Evolutionary conservation across 1,284 basidiomycete genomes (phyloP), one percentile per base, ranked within the genome.

Genomic region (Rhodotorula sp.): DNA sequence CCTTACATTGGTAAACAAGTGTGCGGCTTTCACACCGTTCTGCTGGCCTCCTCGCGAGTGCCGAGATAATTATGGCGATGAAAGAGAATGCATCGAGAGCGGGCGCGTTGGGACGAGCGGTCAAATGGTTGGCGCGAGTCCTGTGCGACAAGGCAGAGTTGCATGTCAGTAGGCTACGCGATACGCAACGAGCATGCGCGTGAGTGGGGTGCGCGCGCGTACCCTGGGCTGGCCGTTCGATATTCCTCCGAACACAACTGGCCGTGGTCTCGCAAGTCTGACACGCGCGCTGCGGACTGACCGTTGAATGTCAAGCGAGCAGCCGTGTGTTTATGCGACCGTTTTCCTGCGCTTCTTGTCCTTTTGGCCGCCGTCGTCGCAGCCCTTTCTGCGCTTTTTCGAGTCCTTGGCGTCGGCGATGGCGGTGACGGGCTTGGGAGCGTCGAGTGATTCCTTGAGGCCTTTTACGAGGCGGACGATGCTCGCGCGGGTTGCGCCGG

Each of bases 351-450:
- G 56, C 65, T 71, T 73, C 65, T 66, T 69, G 20, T 31, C 48
- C 52, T 63, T 52, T 46, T 60, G 18, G 23, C 43, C 64, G 4
- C 58, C 66, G 43, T 29, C 62, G 48, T 62, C 65, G 48, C 66
- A 64, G 49, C 64, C 64, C 67, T 74, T 74, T 43, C 69, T 69
- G 29, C 67, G 64, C 61, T 69, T 74, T 58, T 63, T 64, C 67
- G 65, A 63, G 14, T 39, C n/a, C 48, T 54, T 52, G 5, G 52
- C 56, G 43, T 26, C 48, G 29, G 18, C 51, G 29, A 51, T 31
- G 15, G 10, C 39, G 46, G 52, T 59, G 49, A 29, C 57, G 8
- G 14, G 43, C 48, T 64, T 62, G 56, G 14, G 56, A 23, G 62
- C 51, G 26, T 67, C 65, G 49, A 67, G 34, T 5, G 68, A 49